These are phyloP conservation scores for Neurospora sp. DNA, from an alignment of 495 filamentous ascomycete species.

Conservation along the genomic window DNA sequence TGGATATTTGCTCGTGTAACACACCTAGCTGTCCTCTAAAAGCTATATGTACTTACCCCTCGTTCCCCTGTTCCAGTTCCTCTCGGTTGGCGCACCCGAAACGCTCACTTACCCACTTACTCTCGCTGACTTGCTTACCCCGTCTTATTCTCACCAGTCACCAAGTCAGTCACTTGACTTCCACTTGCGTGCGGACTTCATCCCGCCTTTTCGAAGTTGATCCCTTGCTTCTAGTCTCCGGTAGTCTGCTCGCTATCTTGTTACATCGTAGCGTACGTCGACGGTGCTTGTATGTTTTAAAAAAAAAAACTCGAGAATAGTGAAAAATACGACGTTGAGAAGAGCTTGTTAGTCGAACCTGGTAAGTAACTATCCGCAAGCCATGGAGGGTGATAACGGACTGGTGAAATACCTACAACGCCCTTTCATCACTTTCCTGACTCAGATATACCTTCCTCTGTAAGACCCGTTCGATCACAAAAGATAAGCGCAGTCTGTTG, in stretches of 20 bases:
- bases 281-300: not conserved
- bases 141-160: not conserved
- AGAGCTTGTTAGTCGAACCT: not conserved
- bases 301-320: not conserved
- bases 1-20: not conserved
- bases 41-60: not conserved
- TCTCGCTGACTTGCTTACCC: not conserved
- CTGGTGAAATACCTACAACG: not conserved
- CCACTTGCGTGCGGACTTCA: not conserved
- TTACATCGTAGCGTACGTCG: not conserved
- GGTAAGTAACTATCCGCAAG: not conserved
- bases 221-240: not conserved
- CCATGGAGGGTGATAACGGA: not conserved
- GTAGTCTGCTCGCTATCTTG: not conserved
- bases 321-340: not conserved
- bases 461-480: too few relatives aligned
- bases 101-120: not conserved
- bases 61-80: not conserved
- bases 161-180: not conserved
- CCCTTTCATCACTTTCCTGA: not conserved
- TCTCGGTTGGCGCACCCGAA: not conserved
- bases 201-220: too few relatives aligned
- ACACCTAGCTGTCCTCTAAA: not conserved
- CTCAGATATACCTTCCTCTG: too few relatives aligned
- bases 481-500: too few relatives aligned